A percentile compares a stretch with the other conserved stretches of the same genome.
These are phyloP conservation scores for Capronia epimyces DNA, from an alignment of 2,329 filamentous ascomycete species.

Conservation along the genomic window DNA sequence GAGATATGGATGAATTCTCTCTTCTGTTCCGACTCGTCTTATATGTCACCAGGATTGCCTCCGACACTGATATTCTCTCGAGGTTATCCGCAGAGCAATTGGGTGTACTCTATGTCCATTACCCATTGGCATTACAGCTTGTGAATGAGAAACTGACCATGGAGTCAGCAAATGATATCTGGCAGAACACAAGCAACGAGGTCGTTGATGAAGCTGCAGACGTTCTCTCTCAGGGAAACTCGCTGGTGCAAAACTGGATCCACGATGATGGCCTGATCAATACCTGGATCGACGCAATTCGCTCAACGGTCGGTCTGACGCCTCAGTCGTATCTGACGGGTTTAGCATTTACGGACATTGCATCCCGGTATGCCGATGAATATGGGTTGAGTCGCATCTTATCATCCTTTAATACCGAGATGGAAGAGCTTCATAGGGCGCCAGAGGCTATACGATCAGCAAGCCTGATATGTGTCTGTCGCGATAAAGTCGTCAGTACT, in stretches of 20 bases:
- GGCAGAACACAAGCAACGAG: conserved; percentile 44
- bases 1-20: conserved; percentile 66
- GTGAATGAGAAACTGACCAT: conserved; percentile 57
- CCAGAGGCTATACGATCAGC: conserved; percentile 45
- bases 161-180: conserved; percentile 50
- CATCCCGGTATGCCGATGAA: conserved; percentile 31
- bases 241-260: conserved; percentile 44
- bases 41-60: conserved; percentile 60
- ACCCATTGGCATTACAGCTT: conserved; percentile 52
- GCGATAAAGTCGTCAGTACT: conserved; percentile 45
- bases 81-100: conserved; percentile 30
- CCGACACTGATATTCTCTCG: conserved; percentile 36
- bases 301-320: conserved; percentile 20
- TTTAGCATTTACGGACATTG: conserved; percentile 39
- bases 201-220: conserved; percentile 50
- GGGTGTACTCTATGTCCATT: conserved; percentile 44
- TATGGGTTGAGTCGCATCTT: conserved; percentile 32
- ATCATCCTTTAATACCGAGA: conserved; percentile 29
- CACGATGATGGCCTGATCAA: conserved; percentile 26
- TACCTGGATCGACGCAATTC: conserved; percentile 19
- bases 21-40: conserved; percentile 68
- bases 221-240: conserved; percentile 49
- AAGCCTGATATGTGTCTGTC: conserved; percentile 46
- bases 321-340: conserved; percentile 36
- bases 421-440: conserved; percentile 35